These are phyloP conservation scores for Eucalyptus pumila DNA, from an alignment of 345 rosid species.

Conservation along the genomic window DNA sequence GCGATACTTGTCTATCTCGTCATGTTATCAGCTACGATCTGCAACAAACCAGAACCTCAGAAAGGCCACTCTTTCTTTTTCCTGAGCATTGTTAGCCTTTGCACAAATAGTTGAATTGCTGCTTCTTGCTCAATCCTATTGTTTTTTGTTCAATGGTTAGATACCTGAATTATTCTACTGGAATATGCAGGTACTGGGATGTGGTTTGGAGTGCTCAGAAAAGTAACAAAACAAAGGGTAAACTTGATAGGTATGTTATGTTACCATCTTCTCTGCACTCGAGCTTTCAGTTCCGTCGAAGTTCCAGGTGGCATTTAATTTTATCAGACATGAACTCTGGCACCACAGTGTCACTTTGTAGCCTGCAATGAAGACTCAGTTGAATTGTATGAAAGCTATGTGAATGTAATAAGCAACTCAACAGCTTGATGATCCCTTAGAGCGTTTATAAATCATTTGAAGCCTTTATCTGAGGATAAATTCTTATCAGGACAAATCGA, in stretches of 20 bases:
- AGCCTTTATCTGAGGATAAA: neutral
- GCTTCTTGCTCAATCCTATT: neutral
- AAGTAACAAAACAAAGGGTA: conserved; percentile 17
- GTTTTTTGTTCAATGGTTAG: neutral
- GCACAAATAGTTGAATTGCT: neutral
- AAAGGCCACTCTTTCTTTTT: neutral
- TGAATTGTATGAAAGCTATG: neutral
- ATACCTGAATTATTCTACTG: neutral
- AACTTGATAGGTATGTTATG: conserved; percentile 27
- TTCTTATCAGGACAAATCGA: neutral
- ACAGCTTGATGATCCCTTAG: neutral
- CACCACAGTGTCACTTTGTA: neutral
- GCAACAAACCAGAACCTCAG: neutral
- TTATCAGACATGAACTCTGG: neutral
- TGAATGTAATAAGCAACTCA: neutral
- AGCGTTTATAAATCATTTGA: neutral
- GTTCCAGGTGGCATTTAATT: neutral
- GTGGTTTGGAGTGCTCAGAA: neutral
- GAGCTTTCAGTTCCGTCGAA: neutral
- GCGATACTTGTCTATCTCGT: neutral
- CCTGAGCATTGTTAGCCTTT: neutral
- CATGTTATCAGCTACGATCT: neutral
- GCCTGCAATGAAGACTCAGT: neutral
- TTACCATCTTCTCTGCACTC: neutral
- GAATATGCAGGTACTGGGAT: conserved; percentile 1